phyloP scores from a whole-genome alignment of 2,329 filamentous ascomycete genomes.

The Stachybotrys chartarum region DNA sequence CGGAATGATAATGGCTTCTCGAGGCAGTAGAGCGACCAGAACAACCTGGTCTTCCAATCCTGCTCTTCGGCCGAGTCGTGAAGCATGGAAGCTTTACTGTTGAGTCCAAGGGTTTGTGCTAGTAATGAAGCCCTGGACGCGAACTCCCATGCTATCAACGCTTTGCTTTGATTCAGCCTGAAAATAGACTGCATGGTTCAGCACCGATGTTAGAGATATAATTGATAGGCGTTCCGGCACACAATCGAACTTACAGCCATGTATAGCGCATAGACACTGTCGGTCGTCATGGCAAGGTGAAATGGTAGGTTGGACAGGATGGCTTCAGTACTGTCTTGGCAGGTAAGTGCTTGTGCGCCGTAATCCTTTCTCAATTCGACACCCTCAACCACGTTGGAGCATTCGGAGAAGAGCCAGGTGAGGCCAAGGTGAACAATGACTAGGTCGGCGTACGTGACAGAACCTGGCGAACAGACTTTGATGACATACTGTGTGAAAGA shows the following conservation, averaged over 20 bases:
- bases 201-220: background rate
- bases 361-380: background rate
- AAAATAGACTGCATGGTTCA: slow-evolving; percentile 3
- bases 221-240: background rate
- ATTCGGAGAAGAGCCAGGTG: background rate
- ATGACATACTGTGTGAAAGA: slow-evolving; percentile 7
- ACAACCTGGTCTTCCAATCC: slow-evolving; percentile 8
- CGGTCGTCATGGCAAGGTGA: slow-evolving; percentile 8
- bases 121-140: slow-evolving; percentile 11
- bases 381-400: background rate
- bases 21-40: slow-evolving; percentile 16
- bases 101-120: slow-evolving; percentile 11
- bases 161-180: slow-evolving; percentile 11
- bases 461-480: background rate
- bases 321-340: background rate
- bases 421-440: background rate
- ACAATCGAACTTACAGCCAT: slow-evolving; percentile 9
- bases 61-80: slow-evolving; percentile 5
- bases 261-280: slow-evolving; percentile 9
- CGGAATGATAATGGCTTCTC: slow-evolving; percentile 17
- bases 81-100: slow-evolving; percentile 8
- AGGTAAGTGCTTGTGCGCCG: background rate
- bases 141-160: slow-evolving; percentile 12
- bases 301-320: slow-evolving; percentile 11
- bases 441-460: background rate